These are phyloP conservation scores for Penicillium olsonii DNA, from an alignment of 2,329 filamentous ascomycete genomes.

Conservation along the genomic window DNA sequence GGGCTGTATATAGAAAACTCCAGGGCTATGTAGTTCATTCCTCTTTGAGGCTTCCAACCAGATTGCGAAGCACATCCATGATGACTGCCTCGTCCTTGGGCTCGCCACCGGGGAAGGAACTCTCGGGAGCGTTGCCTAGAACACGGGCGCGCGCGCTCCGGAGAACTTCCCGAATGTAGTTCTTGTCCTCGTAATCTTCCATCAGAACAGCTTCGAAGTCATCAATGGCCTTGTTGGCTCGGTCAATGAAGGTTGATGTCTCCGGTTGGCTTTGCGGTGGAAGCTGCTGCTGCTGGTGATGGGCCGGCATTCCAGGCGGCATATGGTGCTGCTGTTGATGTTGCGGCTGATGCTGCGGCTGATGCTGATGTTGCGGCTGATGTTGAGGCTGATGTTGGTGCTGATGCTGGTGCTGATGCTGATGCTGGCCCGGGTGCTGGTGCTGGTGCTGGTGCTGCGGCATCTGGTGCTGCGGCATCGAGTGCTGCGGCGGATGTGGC, in stretches of 20 bases:
- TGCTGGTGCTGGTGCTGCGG: slow-evolving; percentile 8
- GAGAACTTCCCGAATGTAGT: slow-evolving; percentile 47
- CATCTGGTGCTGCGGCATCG: slow-evolving; percentile 11
- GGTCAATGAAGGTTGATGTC: slow-evolving; percentile 40
- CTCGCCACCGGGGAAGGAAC: slow-evolving; percentile 46
- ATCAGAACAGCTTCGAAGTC: slow-evolving; percentile 48
- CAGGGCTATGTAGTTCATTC: too few species aligned
- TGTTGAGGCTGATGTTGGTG: slow-evolving; percentile 9
- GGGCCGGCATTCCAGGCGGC: slow-evolving; percentile 15
- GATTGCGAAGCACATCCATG: slow-evolving; percentile 41
- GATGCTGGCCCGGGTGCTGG: slow-evolving; percentile 8
- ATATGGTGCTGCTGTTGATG: slow-evolving; percentile 22
- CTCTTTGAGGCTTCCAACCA: slow-evolving; percentile 43
- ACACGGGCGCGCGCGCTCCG: slow-evolving; percentile 45
- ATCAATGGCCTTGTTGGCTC: slow-evolving; percentile 47
- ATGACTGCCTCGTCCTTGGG: slow-evolving; percentile 48
- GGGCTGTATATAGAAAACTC: background rate
- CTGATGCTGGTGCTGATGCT: slow-evolving; percentile 13
- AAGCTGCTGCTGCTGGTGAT: slow-evolving; percentile 17
- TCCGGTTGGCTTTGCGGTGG: slow-evolving; percentile 27
- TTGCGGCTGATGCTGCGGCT: slow-evolving; percentile 26
- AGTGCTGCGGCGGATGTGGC: slow-evolving; percentile 17
- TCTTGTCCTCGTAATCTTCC: slow-evolving; percentile 49
- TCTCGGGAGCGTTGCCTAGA: slow-evolving; percentile 41
- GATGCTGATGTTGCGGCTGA: slow-evolving; percentile 25